Evolutionary conservation across 2,329 filamentous ascomycete species (phyloP).

Genomic region (Esteya vermicola): DNA sequence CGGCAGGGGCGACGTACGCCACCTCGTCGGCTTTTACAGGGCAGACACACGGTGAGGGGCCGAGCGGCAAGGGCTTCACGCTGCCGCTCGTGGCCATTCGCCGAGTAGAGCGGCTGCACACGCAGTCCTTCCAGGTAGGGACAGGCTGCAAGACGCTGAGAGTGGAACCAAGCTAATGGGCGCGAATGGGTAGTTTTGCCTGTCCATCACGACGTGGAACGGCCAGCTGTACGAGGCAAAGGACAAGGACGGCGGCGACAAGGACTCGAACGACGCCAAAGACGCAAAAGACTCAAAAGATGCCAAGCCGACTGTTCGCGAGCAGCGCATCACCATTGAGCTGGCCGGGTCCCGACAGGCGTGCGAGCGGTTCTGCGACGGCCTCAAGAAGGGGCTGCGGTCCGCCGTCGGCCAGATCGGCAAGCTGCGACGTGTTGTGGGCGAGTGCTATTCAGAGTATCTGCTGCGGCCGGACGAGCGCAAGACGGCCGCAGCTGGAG

Average conservation of each 20-base stretch:
- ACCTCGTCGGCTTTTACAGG: conserved; percentile 78
- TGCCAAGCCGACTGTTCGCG: conserved; percentile 25
- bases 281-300: not conserved
- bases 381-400: conserved; percentile 76
- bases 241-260: conserved; percentile 37
- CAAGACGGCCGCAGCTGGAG: conserved; percentile 37
- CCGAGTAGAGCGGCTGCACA: conserved; percentile 83
- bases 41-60: conserved; percentile 83
- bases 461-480: conserved; percentile 49
- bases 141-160: not conserved
- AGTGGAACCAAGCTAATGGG: too few relatives aligned
- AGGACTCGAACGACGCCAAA: conserved; percentile 18
- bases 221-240: conserved; percentile 38
- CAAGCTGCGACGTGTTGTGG: conserved; percentile 65
- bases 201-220: conserved; percentile 95
- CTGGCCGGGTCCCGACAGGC: conserved; percentile 76
- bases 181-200: conserved; percentile 74
- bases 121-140: conserved; percentile 61
- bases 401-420: conserved; percentile 79
- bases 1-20: conserved; percentile 62
- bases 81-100: conserved; percentile 84
- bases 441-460: conserved; percentile 86
- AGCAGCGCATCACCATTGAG: conserved; percentile 84
- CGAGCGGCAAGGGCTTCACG: conserved; percentile 90
- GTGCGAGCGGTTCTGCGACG: conserved; percentile 93